Evolutionary conservation across 116 monocot species (phyloP).

Genomic region (Trichopus zeylanicus): DNA sequence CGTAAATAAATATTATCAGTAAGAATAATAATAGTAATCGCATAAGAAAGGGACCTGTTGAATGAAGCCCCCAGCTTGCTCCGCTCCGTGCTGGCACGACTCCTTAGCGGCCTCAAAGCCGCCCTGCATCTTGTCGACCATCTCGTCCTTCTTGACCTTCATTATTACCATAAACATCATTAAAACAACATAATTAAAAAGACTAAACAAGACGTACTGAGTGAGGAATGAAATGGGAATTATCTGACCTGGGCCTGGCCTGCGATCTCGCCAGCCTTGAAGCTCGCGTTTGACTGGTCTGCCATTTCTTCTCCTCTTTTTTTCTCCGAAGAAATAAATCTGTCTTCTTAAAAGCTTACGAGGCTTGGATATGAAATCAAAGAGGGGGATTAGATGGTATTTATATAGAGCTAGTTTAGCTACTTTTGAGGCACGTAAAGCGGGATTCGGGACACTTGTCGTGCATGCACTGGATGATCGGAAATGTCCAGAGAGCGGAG

Average conservation of each 20-base stretch:
- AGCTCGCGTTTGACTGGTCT: neutral
- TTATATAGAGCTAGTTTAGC: neutral
- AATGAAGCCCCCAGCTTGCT: slow-evolving; percentile 12
- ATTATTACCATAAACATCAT: neutral
- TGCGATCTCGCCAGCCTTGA: slow-evolving; percentile 6
- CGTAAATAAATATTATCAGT: no score
- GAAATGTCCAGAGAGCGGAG: no score
- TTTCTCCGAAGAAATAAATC: neutral
- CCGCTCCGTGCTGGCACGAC: slow-evolving; percentile 14
- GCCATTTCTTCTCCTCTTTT: neutral
- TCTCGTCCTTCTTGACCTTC: slow-evolving; percentile 12
- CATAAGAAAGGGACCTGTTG: slow-evolving; percentile 3
- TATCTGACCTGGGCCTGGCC: slow-evolving; percentile 14
- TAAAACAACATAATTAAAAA: neutral
- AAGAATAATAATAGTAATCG: no score
- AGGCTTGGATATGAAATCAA: neutral
- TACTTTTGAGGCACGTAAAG: neutral
- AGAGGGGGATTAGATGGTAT: neutral
- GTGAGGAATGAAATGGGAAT: neutral
- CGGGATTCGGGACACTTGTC: neutral
- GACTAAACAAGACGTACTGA: neutral
- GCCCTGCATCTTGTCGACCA: neutral
- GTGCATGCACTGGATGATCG: neutral
- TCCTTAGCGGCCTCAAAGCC: neutral
- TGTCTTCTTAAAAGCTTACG: neutral